Percentiles rank a stretch among this genome's conserved stretches.
Evolutionary conservation across 2,329 filamentous ascomycete genomes (phyloP).

Genomic region (Penicillium sp.): DNA sequence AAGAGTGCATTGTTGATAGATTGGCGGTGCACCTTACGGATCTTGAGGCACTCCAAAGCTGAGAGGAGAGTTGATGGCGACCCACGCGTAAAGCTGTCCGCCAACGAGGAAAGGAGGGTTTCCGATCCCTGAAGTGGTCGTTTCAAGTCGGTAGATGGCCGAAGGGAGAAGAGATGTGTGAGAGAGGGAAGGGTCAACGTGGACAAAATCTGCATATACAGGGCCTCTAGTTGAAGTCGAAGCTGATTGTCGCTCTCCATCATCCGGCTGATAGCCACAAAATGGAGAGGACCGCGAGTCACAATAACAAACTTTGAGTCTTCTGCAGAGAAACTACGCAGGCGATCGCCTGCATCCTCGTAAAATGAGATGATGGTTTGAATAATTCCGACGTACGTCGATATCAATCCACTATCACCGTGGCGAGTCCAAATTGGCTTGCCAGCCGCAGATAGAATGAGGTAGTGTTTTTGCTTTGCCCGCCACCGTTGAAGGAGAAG

Average conservation of each 20-base stretch:
- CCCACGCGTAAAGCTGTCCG: conserved; percentile 89
- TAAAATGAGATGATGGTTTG: conserved; percentile 99
- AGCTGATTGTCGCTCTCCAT: conserved; percentile 90
- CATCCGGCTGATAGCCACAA: conserved; percentile 87
- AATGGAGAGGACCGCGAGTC: conserved; percentile 80
- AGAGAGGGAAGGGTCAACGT: conserved; percentile 86
- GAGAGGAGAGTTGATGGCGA: conserved; percentile 85
- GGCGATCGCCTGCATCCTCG: conserved; percentile 69
- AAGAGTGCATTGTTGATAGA: conserved; percentile 83
- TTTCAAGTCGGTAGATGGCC: conserved; percentile 89
- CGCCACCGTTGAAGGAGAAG: conserved; percentile 70
- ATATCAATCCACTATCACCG: conserved; percentile 83
- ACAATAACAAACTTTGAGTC: conserved; percentile 79
- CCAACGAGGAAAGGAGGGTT: conserved; percentile 79
- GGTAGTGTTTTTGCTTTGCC: conserved; percentile 90
- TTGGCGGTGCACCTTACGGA: conserved; percentile 81
- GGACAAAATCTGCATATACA: conserved; percentile 98
- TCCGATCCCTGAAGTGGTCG: conserved; percentile 89
- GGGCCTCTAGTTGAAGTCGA: conserved; percentile 77
- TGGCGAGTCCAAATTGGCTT: conserved; percentile 97
- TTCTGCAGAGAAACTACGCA: conserved; percentile 83
- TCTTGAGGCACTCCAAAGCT: conserved; percentile 85
- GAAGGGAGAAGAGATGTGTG: conserved; percentile 78
- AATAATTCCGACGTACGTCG: conserved; percentile 88
- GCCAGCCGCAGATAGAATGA: conserved; percentile 91